Base-by-base conservation (phyloP, 1,139 yeast species). In the Candida buenavistaensis region DNA sequence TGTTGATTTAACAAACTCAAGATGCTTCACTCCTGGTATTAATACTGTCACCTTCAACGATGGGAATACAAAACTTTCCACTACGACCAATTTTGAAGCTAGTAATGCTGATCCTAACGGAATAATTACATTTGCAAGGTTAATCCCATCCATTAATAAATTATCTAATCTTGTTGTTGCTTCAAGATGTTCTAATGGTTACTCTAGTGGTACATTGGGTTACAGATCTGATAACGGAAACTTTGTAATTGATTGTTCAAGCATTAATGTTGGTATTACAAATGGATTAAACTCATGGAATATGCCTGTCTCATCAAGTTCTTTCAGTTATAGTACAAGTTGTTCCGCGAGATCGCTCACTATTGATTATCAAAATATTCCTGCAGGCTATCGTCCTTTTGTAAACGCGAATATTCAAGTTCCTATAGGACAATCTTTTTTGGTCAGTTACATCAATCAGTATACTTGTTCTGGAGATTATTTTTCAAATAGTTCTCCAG, bases 141-240 rank as follows among this genome's bases (percentile, higher is more conserved):
- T 20, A 1, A 20, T 48, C 17, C 53, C 56, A 5, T 23, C 48
- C 4, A 15, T 47, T 12, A 40, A 38, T 8, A 26, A 32, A 26
- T 14, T 29, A 12, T 55, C 52, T 26, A 29, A 30, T 6, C 45
- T 32, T 17, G 14, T 48, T 3, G 29, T 52, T n/a, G 59, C 59
- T 17, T 46, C 45, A 4, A 14, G 29, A 10, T 59, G 63, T 49
- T 27, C 44, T 2, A 34, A 32, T n/a, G 63, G 64, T 12, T 48
- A 51, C 65, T 84, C 84, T 35, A 89, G 85, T 52, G 95, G 95
- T 63, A 85, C 83, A 56, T 72, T 86, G 37, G 95, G 95, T 50
- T 90, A 85, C 33, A 92, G 85, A 54, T 94, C 95, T 8, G 90
- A 84, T 55, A 94, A 84, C 20, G 75, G 80, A 36, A 95, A 85